Evolutionary conservation across 768 basidiomycete species (phyloP).

Genomic region (Trametes meyenii): DNA sequence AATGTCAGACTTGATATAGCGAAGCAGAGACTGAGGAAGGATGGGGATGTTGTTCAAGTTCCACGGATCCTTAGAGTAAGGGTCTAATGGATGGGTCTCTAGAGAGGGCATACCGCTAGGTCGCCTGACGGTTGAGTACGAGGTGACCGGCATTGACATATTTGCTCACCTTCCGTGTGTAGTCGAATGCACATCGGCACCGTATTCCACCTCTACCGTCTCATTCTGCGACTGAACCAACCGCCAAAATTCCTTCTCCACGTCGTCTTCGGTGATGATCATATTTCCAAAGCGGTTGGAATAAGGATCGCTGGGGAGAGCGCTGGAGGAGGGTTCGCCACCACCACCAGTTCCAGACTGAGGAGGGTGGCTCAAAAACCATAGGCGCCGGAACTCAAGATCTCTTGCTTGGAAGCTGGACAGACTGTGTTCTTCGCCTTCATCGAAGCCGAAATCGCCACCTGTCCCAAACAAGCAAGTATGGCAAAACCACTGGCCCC

Average conservation of each 20-base stretch:
- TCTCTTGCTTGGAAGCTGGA: slow-evolving; percentile 92
- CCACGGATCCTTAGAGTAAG: slow-evolving; percentile 92
- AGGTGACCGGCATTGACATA: slow-evolving; percentile 11
- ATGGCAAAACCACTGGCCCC: slow-evolving; percentile 95
- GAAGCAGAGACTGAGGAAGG: slow-evolving; percentile 86
- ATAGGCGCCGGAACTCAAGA: slow-evolving; percentile 82
- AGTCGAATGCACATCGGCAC: slow-evolving; percentile 98
- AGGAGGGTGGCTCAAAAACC: slow-evolving; percentile 84
- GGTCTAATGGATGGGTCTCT: slow-evolving; percentile 88
- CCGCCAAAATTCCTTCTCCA: slow-evolving; percentile 97
- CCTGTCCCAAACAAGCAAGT: slow-evolving; percentile 90
- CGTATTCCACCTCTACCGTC: slow-evolving; percentile 98
- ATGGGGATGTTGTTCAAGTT: slow-evolving; percentile 98
- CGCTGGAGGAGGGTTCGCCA: slow-evolving; percentile 12
- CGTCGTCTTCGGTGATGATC: slow-evolving; percentile 83
- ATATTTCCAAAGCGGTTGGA: slow-evolving; percentile 59
- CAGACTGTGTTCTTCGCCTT: slow-evolving; percentile 94
- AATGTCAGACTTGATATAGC: slow-evolving; percentile 98
- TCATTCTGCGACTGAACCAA: slow-evolving; percentile 87
- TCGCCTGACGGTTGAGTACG: background rate
- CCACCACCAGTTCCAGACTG: slow-evolving; percentile 31
- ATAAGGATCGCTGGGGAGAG: slow-evolving; percentile 42
- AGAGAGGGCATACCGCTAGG: slow-evolving; percentile 91
- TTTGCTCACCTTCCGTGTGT: slow-evolving; percentile 87
- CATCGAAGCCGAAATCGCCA: slow-evolving; percentile 97